These are phyloP conservation scores for Acanthamoeba triangularis DNA, from an alignment of 208 protist species.

Conservation along the genomic window DNA sequence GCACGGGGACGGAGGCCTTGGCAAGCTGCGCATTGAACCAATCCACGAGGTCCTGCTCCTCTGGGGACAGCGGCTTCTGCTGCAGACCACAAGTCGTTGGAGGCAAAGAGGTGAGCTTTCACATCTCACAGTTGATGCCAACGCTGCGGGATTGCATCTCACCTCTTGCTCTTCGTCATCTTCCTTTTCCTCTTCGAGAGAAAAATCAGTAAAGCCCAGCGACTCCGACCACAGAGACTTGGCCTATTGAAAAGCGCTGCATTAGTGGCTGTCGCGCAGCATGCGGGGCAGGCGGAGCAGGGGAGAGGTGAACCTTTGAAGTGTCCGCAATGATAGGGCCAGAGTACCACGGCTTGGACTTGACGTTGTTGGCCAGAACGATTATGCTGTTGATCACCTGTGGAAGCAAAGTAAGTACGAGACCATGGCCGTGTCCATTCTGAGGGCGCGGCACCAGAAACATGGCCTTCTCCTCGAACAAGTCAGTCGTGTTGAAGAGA, in stretches of 20 bases:
- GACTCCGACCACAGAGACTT: slow-evolving; percentile 50
- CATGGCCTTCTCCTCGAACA: slow-evolving; percentile 48
- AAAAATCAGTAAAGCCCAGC: slow-evolving; percentile 1
- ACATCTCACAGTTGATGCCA: too few relatives aligned
- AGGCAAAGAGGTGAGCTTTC: too few relatives aligned
- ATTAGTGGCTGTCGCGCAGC: background rate
- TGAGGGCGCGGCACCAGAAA: background rate
- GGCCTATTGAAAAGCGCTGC: background rate
- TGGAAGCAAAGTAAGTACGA: background rate
- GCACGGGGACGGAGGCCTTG: background rate
- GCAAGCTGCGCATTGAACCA: slow-evolving; percentile 31
- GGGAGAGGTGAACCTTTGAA: background rate
- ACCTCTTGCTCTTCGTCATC: background rate
- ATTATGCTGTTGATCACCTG: slow-evolving; percentile 53
- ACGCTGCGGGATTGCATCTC: too few relatives aligned
- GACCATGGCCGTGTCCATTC: background rate
- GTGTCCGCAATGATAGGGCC: slow-evolving; percentile 14
- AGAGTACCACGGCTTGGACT: slow-evolving; percentile 15
- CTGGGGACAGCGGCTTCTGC: background rate
- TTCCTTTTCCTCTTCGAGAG: background rate
- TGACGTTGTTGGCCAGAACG: slow-evolving; percentile 33
- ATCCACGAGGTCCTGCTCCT: slow-evolving; percentile 22
- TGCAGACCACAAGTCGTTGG: background rate
- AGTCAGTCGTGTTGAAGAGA: slow-evolving; percentile 34
- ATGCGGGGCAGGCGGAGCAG: background rate